Evolutionary conservation across 345 rosid species (phyloP).

Genomic region (Salix udensis): DNA sequence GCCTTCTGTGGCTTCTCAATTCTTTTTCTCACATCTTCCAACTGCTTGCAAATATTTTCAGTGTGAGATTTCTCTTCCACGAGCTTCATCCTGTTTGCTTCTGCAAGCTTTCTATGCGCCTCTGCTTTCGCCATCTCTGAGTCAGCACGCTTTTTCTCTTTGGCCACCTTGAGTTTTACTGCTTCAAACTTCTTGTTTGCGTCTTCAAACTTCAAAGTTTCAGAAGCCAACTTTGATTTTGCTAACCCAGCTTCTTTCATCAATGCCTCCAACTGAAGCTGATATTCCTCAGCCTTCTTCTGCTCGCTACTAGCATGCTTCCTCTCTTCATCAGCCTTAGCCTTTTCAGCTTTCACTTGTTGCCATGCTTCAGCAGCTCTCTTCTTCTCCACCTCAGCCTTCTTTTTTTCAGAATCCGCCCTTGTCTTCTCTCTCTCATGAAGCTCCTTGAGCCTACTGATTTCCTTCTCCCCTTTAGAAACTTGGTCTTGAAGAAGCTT

Average conservation of each 20-base stretch:
- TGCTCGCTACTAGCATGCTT: slow-evolving; percentile 25
- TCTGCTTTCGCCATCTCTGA: slow-evolving; percentile 48
- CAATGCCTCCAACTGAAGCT: slow-evolving; percentile 46
- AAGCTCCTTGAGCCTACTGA: slow-evolving; percentile 40
- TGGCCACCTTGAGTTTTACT: slow-evolving; percentile 48
- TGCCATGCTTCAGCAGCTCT: slow-evolving; percentile 45
- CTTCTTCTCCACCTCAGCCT: slow-evolving; percentile 46
- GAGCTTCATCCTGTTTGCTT: slow-evolving; percentile 41
- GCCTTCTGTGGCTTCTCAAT: slow-evolving; percentile 37
- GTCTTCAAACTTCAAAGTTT: slow-evolving; percentile 43
- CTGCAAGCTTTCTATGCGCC: slow-evolving; percentile 54
- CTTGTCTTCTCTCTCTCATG: slow-evolving; percentile 54
- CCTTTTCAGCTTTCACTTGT: slow-evolving; percentile 38
- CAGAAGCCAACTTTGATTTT: slow-evolving; percentile 47
- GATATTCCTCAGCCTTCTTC: slow-evolving; percentile 51
- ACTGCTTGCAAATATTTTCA: slow-evolving; percentile 31
- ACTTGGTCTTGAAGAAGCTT: slow-evolving; percentile 34
- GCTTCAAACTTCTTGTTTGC: slow-evolving; percentile 42
- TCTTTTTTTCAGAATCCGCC: slow-evolving; percentile 55
- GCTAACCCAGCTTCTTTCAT: slow-evolving; percentile 48
- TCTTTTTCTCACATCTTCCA: slow-evolving; percentile 31
- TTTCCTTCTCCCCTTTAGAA: slow-evolving; percentile 39
- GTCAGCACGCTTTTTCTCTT: slow-evolving; percentile 56
- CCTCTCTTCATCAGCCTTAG: slow-evolving; percentile 47
- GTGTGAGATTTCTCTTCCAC: slow-evolving; percentile 44